These are phyloP conservation scores for Coniella lustricola DNA, from an alignment of 2,329 filamentous ascomycete genomes.

Conservation along the genomic window DNA sequence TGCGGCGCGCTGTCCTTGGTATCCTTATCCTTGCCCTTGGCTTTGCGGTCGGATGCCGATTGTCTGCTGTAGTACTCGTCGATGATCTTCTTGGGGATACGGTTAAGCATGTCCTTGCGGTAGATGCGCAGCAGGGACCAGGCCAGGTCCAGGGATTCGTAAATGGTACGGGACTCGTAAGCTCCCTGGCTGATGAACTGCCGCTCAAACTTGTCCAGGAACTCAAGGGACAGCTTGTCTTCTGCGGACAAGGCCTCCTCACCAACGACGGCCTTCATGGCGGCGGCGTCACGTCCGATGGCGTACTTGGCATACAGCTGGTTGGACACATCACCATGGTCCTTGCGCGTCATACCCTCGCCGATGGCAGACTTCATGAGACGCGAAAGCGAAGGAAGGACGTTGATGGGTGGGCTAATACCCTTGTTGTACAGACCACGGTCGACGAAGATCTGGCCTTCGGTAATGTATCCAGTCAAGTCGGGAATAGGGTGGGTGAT, in stretches of 20 bases:
- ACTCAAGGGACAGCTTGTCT: constrained; percentile 97
- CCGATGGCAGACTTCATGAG: constrained; percentile 99
- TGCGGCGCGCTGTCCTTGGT: constrained; percentile 23
- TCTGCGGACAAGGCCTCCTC: constrained; percentile 93
- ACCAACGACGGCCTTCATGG: constrained; percentile 99
- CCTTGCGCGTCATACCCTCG: constrained; percentile 91
- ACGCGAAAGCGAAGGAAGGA: constrained; percentile 93
- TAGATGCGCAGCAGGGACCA: constrained; percentile 97
- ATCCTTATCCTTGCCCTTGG: constrained; percentile 47
- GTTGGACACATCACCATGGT: constrained; percentile 98
- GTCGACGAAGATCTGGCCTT: constrained; percentile 97
- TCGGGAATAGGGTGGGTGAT: constrained; percentile 99
- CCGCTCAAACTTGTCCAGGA: constrained; percentile 96
- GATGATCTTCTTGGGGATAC: constrained; percentile 76
- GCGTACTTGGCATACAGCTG: constrained; percentile 99
- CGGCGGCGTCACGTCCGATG: constrained; percentile 94
- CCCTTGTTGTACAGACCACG: constrained; percentile 91
- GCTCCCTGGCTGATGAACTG: constrained; percentile 88
- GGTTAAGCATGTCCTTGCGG: constrained; percentile 96
- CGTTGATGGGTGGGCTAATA: constrained; percentile 98
- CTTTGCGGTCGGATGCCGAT: constrained; percentile 50
- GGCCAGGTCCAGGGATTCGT: constrained; percentile 88
- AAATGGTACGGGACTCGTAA: constrained; percentile 88
- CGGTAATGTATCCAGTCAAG: constrained; percentile 97
- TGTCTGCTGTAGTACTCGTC: constrained; percentile 76